Evolutionary conservation across 1,284 basidiomycete species (phyloP).

Genomic region (Naganishia sp.): DNA sequence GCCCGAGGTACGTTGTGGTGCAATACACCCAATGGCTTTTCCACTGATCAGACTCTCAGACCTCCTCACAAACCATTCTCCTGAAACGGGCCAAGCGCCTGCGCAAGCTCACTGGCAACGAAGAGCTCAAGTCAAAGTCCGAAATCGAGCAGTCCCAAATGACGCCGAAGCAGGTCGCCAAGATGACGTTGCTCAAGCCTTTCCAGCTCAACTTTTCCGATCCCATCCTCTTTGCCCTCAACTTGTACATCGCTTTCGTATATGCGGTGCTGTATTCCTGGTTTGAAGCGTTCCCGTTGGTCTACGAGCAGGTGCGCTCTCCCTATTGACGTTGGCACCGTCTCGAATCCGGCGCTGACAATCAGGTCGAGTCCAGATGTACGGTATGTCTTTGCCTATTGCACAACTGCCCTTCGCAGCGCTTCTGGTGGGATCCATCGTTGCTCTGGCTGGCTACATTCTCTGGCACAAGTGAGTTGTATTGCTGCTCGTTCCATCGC

Average conservation of each 20-base stretch:
- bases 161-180: slow-evolving; percentile 33
- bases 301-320: slow-evolving; percentile 34
- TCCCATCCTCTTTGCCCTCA: slow-evolving; percentile 45
- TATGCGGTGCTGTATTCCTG: slow-evolving; percentile 26
- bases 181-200: slow-evolving; percentile 40
- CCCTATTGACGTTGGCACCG: not conserved
- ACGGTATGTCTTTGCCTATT: slow-evolving; percentile 39
- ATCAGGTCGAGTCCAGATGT: slow-evolving; percentile 30
- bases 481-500: slow-evolving; percentile 2
- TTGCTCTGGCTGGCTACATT: slow-evolving; percentile 37
- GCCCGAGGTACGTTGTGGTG: slow-evolving; percentile 44
- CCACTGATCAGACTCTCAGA: slow-evolving; percentile 41
- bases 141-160: slow-evolving; percentile 39
- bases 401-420: slow-evolving; percentile 41
- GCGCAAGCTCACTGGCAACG: slow-evolving; percentile 50
- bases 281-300: slow-evolving; percentile 39
- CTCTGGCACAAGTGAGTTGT: slow-evolving; percentile 40
- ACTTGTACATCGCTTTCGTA: slow-evolving; percentile 37
- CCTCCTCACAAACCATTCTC: slow-evolving; percentile 49
- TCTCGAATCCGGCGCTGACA: not conserved
- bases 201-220: slow-evolving; percentile 43
- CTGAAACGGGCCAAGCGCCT: slow-evolving; percentile 48
- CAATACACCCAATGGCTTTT: slow-evolving; percentile 29
- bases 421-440: slow-evolving; percentile 40
- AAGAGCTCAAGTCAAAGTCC: slow-evolving; percentile 40